Conservation (phyloP, 2,329 filamentous ascomycete species). For the Xylariaceae sp. region DNA sequence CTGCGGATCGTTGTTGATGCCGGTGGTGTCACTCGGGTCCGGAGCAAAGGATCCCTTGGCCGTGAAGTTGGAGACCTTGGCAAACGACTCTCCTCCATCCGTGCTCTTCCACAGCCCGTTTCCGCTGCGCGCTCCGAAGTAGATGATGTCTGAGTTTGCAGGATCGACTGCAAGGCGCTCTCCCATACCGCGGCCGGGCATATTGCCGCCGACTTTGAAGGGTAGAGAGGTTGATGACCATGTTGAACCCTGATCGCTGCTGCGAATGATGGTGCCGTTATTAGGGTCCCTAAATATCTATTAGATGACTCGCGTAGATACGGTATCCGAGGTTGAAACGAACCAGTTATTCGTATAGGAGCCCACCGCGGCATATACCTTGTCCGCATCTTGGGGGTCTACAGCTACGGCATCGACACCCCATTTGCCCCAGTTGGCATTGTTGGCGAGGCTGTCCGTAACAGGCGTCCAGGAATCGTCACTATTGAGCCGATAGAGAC, state of each 20-base stretch:
- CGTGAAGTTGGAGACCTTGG: constrained; percentile 49
- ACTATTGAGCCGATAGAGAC: constrained; percentile 50
- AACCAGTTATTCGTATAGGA: constrained; percentile 57
- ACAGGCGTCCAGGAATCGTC: constrained; percentile 54
- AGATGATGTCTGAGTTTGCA: constrained; percentile 52
- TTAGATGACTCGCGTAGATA: not conserved
- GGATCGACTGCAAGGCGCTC: constrained; percentile 57
- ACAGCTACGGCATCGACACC: constrained; percentile 54
- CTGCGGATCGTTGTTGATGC: constrained; percentile 44
- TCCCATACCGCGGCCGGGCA: constrained; percentile 57
- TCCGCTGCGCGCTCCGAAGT: constrained; percentile 55
- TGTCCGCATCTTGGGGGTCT: constrained; percentile 49
- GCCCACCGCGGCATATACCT: constrained; percentile 52
- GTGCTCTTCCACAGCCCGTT: constrained; percentile 57
- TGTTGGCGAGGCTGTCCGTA: constrained; percentile 44
- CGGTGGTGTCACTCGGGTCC: constrained; percentile 42
- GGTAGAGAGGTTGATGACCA: constrained; percentile 48
- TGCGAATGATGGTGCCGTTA: constrained; percentile 51
- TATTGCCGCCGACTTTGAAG: constrained; percentile 60
- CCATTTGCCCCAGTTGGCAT: constrained; percentile 51
- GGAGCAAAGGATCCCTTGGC: constrained; percentile 47
- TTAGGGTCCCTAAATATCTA: constrained; percentile 44
- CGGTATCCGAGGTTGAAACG: constrained; percentile 2
- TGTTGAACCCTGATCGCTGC: constrained; percentile 50
- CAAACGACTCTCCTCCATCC: constrained; percentile 51